A percentile compares a stretch with the other conserved stretches of the same genome.
Evolutionary conservation across 2,329 filamentous ascomycete genomes (phyloP).

Genomic region (Mariannaea elegans): DNA sequence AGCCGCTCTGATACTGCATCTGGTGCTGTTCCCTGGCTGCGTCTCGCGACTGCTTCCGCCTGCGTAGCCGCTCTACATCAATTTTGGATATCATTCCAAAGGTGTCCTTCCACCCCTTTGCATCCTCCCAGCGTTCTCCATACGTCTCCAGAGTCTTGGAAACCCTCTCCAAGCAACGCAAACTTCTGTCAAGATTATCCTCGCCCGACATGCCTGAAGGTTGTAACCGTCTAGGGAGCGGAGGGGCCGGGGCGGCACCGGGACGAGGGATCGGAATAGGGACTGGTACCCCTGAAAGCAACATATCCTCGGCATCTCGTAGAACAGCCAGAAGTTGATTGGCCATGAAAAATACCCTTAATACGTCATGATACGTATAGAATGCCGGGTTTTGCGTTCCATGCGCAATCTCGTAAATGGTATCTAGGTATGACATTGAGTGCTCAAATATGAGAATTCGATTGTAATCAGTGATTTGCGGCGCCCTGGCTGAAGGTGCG

Average conservation of each 20-base stretch:
- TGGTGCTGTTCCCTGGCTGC: slow-evolving; percentile 46
- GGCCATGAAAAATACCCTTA: slow-evolving; percentile 81
- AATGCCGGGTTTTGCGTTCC: slow-evolving; percentile 69
- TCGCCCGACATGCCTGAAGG: slow-evolving; percentile 47
- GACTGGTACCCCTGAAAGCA: slow-evolving; percentile 60
- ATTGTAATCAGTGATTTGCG: slow-evolving; percentile 77
- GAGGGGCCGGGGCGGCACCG: slow-evolving; percentile 60
- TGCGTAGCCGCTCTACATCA: slow-evolving; percentile 53
- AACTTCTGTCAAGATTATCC: slow-evolving; percentile 64
- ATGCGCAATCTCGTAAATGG: slow-evolving; percentile 73
- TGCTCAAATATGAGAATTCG: slow-evolving; percentile 87
- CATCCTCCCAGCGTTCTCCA: slow-evolving; percentile 68
- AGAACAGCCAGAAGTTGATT: slow-evolving; percentile 70
- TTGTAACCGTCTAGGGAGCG: slow-evolving; percentile 57
- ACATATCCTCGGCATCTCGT: slow-evolving; percentile 64
- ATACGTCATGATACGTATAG: slow-evolving; percentile 86
- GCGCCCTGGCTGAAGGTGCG: slow-evolving; percentile 79
- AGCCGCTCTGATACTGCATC: slow-evolving; percentile 45
- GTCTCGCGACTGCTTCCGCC: slow-evolving; percentile 47
- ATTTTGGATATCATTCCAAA: slow-evolving; percentile 62
- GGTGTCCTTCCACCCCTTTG: slow-evolving; percentile 59
- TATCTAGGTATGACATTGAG: slow-evolving; percentile 81
- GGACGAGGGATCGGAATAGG: slow-evolving; percentile 55
- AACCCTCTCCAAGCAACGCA: slow-evolving; percentile 64
- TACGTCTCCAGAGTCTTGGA: slow-evolving; percentile 64